Percentiles rank a stretch among this genome's conserved stretches.
Evolutionary conservation across 495 filamentous ascomycete genomes (phyloP).

Genomic region (Aspergillus panamensis): DNA sequence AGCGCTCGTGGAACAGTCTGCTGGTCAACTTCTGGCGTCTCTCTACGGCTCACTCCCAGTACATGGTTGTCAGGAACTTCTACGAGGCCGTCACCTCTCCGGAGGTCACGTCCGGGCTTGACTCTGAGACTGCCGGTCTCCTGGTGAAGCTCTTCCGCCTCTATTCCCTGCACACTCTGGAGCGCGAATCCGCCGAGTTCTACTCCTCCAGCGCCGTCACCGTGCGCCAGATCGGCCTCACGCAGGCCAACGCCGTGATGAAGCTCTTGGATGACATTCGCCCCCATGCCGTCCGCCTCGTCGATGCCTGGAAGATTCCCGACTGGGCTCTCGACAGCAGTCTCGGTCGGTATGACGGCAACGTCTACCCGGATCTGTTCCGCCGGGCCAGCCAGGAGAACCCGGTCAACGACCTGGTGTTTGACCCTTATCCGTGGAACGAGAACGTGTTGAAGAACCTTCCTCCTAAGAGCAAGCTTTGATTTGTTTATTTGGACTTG

Average conservation of each 20-base stretch:
- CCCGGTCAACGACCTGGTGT: constrained; percentile 60
- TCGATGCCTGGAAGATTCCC: constrained; percentile 65
- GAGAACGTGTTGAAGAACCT: constrained; percentile 54
- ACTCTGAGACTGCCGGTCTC: constrained; percentile 47
- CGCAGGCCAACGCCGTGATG: constrained; percentile 58
- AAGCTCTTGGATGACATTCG: constrained; percentile 62
- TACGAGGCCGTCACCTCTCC: constrained; percentile 58
- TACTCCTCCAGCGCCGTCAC: constrained; percentile 60
- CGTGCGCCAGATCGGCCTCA: constrained; percentile 60
- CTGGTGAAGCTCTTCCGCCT: constrained; percentile 64
- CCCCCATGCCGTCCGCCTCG: constrained; percentile 62
- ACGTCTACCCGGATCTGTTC: constrained; percentile 69
- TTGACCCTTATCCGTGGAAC: constrained; percentile 66
- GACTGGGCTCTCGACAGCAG: constrained; percentile 68
- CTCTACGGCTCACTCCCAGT: constrained; percentile 65
- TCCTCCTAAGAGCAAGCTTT: constrained; percentile 41
- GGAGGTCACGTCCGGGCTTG: constrained; percentile 44
- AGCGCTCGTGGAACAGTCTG: constrained; percentile 66
- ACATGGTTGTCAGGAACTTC: constrained; percentile 68
- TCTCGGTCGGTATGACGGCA: constrained; percentile 61
- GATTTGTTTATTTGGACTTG: neutral
- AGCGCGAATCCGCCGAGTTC: constrained; percentile 64
- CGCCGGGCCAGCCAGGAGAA: constrained; percentile 62
- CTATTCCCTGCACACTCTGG: constrained; percentile 61
- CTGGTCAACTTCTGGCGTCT: constrained; percentile 72